Evolutionary conservation across 176 grass and related monocot species (phyloP).

Genomic region (Saccharum officinarum): DNA sequence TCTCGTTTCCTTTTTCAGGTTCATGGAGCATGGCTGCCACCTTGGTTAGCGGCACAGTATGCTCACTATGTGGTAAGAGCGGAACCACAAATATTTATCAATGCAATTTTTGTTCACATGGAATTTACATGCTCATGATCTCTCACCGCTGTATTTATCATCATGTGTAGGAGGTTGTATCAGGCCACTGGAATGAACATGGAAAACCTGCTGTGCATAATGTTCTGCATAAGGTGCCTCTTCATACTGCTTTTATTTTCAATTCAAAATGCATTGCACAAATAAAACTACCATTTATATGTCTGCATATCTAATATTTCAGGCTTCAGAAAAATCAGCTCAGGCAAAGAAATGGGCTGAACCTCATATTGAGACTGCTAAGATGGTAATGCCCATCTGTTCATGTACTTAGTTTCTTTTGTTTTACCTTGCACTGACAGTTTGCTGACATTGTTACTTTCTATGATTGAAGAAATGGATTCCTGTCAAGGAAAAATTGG

Average conservation of each 20-base stretch:
- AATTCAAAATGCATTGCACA: slow-evolving; percentile 9
- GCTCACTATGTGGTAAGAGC: slow-evolving; percentile 51
- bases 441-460: slow-evolving; percentile 23
- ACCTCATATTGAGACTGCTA: slow-evolving; percentile 75
- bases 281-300: background rate
- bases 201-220: slow-evolving; percentile 65
- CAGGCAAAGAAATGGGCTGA: slow-evolving; percentile 80
- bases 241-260: slow-evolving; percentile 17
- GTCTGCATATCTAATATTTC: slow-evolving; percentile 25
- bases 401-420: slow-evolving; percentile 15
- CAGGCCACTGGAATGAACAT: slow-evolving; percentile 75
- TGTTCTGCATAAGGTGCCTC: slow-evolving; percentile 63
- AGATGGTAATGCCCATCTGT: slow-evolving; percentile 46
- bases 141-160: background rate
- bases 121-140: slow-evolving; percentile 1
- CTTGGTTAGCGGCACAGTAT: slow-evolving; percentile 72
- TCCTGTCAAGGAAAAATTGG: slow-evolving; percentile 79
- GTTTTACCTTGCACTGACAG: slow-evolving; percentile 33
- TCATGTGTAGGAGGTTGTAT: slow-evolving; percentile 65
- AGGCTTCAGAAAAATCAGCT: slow-evolving; percentile 84
- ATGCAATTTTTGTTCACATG: background rate
- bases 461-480: slow-evolving; percentile 78
- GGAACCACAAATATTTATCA: background rate
- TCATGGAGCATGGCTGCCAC: slow-evolving; percentile 97
- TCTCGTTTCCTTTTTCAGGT: slow-evolving; percentile 46